Conservation (phyloP, 225 moss, liverwort and hornwort species). For the Takakia lepidozioides region DNA sequence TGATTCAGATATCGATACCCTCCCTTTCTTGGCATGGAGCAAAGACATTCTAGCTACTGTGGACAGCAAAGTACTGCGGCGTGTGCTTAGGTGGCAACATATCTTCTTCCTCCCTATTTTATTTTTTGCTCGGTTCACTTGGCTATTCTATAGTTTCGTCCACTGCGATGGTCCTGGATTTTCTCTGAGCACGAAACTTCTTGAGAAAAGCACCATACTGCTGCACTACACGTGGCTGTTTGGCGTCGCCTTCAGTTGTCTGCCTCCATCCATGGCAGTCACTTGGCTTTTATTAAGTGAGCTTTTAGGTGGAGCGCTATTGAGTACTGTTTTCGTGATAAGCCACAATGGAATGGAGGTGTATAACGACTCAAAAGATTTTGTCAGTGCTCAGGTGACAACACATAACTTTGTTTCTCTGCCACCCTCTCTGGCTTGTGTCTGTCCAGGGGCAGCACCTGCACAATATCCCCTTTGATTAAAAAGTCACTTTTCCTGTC, state of each 20-base stretch:
- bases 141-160: slow-evolving; percentile 74
- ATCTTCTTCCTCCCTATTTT: slow-evolving; percentile 74
- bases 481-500: no score
- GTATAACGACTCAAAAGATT: slow-evolving; percentile 80
- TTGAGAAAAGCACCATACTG: slow-evolving; percentile 55
- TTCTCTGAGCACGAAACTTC: slow-evolving; percentile 28
- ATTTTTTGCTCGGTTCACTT: slow-evolving; percentile 88
- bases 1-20: slow-evolving; percentile 90
- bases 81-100: slow-evolving; percentile 73
- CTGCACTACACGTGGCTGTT: slow-evolving; percentile 48
- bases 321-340: slow-evolving; percentile 84
- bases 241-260: slow-evolving; percentile 39
- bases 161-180: slow-evolving; percentile 34
- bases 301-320: slow-evolving; percentile 61
- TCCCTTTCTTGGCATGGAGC: slow-evolving; percentile 93
- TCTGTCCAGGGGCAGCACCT: no score
- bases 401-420: neutral
- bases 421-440: no score
- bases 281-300: slow-evolving; percentile 64
- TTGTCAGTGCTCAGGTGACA: slow-evolving; percentile 70
- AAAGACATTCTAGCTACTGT: slow-evolving; percentile 88
- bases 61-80: slow-evolving; percentile 55
- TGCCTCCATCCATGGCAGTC: slow-evolving; percentile 57
- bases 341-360: slow-evolving; percentile 99
- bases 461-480: no score